Conservation (phyloP, 306 rosid genomes). For the Quercus cerris region DNA sequence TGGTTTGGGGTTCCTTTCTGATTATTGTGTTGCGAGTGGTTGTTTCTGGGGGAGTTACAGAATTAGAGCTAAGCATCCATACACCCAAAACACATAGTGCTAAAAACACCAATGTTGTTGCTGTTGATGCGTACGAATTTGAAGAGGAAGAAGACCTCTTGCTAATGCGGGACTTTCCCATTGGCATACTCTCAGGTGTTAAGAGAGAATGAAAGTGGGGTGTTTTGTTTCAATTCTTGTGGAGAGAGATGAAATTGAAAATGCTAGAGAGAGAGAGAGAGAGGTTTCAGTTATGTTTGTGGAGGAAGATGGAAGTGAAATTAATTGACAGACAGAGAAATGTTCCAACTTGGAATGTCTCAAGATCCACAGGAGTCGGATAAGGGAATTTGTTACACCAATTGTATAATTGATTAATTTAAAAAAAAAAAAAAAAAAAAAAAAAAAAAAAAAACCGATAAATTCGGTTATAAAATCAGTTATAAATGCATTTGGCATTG, state of each 20-base stretch:
- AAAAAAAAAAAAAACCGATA: too few relatives aligned
- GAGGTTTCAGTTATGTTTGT: conserved; percentile 21
- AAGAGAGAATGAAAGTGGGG: neutral
- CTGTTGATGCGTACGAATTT: conserved; percentile 55
- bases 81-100: conserved; percentile 63
- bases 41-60: conserved; percentile 26
- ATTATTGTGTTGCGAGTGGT: conserved; percentile 30
- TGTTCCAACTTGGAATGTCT: conserved; percentile 36
- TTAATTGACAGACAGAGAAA: conserved; percentile 18
- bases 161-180: conserved; percentile 53
- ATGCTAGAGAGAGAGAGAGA: neutral
- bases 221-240: conserved; percentile 3
- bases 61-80: conserved; percentile 62
- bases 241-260: conserved; percentile 24
- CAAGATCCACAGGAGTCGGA: conserved; percentile 82
- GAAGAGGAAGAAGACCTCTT: conserved; percentile 54
- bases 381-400: conserved; percentile 30
- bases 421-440: too few relatives aligned
- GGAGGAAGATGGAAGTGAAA: conserved; percentile 18
- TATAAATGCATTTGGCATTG: too few relatives aligned
- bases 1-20: neutral
- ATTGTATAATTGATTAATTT: too few relatives aligned
- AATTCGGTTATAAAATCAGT: too few relatives aligned
- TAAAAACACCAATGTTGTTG: conserved; percentile 47
- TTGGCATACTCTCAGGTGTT: conserved; percentile 36